Conservation (phyloP, 2,329 filamentous ascomycete species). For the Huntiella savannae region DNA sequence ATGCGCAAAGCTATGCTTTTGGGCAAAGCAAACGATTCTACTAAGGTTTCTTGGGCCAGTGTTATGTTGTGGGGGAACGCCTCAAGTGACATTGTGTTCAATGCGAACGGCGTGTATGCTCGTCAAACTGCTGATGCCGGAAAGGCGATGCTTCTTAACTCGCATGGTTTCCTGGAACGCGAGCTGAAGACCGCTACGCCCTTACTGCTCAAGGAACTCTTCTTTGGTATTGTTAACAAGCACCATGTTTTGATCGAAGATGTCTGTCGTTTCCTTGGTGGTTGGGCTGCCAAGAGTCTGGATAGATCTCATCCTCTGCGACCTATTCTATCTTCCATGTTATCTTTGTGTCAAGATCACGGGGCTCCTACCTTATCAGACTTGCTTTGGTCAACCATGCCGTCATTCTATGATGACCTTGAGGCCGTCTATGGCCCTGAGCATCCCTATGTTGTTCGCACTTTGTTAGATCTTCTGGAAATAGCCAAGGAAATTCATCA, state of each 20-base stretch:
- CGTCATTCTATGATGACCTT: conserved; percentile 24
- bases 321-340: conserved; percentile 24
- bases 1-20: conserved; percentile 26
- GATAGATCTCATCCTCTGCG: conserved; percentile 25
- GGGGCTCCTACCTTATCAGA: conserved; percentile 25
- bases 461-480: conserved; percentile 12
- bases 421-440: conserved; percentile 25
- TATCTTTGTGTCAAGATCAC: conserved; percentile 27
- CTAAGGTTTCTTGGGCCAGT: conserved; percentile 23
- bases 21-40: conserved; percentile 20
- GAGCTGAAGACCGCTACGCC: conserved; percentile 25
- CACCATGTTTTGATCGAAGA: conserved; percentile 27
- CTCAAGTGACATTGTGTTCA: conserved; percentile 25
- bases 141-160: conserved; percentile 22
- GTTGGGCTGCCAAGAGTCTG: conserved; percentile 25
- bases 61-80: conserved; percentile 26
- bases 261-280: conserved; percentile 26
- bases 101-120: conserved; percentile 26
- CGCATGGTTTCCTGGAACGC: conserved; percentile 24
- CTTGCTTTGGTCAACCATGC: conserved; percentile 23
- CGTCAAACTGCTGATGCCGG: conserved; percentile 22
- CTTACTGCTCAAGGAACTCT: conserved; percentile 24
- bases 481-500: conserved; percentile 5
- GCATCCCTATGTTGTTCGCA: conserved; percentile 25
- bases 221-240: conserved; percentile 25